Evolutionary conservation across 306 rosid species (phyloP).

Genomic region (Canavalia ensiformis): DNA sequence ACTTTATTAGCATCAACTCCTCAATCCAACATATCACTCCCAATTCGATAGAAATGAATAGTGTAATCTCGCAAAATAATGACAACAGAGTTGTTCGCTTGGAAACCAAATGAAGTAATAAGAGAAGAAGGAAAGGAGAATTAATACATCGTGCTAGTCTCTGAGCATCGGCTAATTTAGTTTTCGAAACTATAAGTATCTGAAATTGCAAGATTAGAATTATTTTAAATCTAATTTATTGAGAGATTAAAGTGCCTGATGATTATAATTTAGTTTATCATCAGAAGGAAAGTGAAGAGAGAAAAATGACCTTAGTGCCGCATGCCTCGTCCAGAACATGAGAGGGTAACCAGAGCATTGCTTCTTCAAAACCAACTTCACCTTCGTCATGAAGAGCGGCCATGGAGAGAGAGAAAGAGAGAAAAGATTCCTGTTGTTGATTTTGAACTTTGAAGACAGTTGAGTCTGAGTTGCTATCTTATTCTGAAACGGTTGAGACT

Average conservation of each 20-base stretch:
- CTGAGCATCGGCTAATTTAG: too few species aligned
- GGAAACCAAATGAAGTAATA: background rate
- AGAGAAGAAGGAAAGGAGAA: background rate
- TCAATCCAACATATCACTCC: background rate
- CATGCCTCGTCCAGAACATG: constrained; percentile 63
- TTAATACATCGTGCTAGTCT: too few species aligned
- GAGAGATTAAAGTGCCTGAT: too few species aligned
- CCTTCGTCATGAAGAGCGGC: constrained; percentile 52
- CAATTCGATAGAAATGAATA: background rate
- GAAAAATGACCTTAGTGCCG: constrained; percentile 53
- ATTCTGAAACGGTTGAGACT: constrained; percentile 46
- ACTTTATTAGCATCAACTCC: background rate
- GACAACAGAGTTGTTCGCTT: background rate
- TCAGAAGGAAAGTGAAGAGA: background rate
- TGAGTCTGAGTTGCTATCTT: constrained; percentile 38
- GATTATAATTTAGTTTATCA: too few species aligned
- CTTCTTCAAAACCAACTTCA: constrained; percentile 67
- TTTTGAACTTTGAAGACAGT: constrained; percentile 20
- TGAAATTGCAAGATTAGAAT: too few species aligned
- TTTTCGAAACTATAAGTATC: too few species aligned
- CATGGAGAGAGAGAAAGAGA: background rate
- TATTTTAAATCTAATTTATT: too few species aligned
- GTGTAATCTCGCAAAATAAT: background rate
- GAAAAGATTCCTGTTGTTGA: constrained; percentile 11
- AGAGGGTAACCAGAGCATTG: constrained; percentile 70